Evolutionary conservation across 2,329 filamentous ascomycete species (phyloP), one percentile per base, ranked within the genome.

Genomic region (Aspergillaceae sp.): DNA sequence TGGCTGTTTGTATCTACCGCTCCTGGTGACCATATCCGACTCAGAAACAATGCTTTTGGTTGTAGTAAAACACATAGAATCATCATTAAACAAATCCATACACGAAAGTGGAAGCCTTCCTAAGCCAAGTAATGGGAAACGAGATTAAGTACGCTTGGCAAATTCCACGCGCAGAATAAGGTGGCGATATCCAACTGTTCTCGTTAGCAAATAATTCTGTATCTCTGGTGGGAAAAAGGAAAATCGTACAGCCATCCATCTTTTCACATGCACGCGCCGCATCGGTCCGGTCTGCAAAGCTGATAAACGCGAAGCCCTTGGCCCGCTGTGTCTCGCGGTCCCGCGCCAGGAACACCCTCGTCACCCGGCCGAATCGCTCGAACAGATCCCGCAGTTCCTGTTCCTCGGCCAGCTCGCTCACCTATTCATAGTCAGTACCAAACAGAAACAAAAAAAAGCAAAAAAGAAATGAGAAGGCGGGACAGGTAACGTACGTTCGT

Each of bases 241-340:
- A 45, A 35, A 38, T 75, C 76, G 68, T 74, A 79, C 75, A 96
- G 62, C 92, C 92, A 72, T 98, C 92, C 87, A 98, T 91, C 80
- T 95, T 96, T 74, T 86, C 84, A 74, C 87, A 94, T 36, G 92
- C 92, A 74, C 86, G 87, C 59, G 87, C 86, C 57, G 92, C 92
- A 70, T 98, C 92, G 57, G 77, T 71, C 58, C 92, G 78, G 69
- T 98, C 92, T 50, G 85, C 87, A 65, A 92, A 98, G 70, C 87
- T 94, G 77, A 98, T 94, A 70, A 98, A 98, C 28, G 94, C 94
- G 68, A 98, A 98, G 52, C 92, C 92, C 82, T 98, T 98, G 59
- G 92, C 92, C 67, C 91, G 76, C 51, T 89, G 87, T 36, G 92
- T 98, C 62, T 98, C 92, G 66, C 92, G 79, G 74, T 98, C 92